phyloP scores from a whole-genome alignment of 305 asterid genomes.

The Withania somnifera region DNA sequence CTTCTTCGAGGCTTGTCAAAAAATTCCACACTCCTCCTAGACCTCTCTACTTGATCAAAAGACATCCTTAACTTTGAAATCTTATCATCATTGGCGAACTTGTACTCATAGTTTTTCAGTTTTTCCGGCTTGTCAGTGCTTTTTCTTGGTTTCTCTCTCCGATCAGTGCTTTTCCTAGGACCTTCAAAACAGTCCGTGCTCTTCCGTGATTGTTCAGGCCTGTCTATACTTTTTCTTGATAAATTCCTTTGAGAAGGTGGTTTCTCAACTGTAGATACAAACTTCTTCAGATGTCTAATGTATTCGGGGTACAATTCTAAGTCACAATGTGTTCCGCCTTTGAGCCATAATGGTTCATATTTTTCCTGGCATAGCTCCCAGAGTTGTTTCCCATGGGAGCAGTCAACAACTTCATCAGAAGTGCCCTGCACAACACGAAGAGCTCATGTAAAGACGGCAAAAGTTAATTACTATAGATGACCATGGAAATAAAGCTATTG shows the following conservation, averaged over 20 bases:
- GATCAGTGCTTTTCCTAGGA: constrained; percentile 77
- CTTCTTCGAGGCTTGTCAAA: constrained; percentile 75
- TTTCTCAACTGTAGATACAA: constrained; percentile 50
- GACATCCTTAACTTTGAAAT: constrained; percentile 47
- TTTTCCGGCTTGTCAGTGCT: constrained; percentile 56
- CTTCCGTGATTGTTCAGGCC: constrained; percentile 56
- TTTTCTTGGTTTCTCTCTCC: constrained; percentile 77
- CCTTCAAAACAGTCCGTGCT: constrained; percentile 53
- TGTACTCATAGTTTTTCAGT: constrained; percentile 43
- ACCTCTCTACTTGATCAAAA: constrained; percentile 62
- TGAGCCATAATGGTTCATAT: constrained; percentile 84
- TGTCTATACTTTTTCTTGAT: constrained; percentile 57
- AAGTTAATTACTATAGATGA: not conserved
- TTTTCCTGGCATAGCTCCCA: constrained; percentile 69
- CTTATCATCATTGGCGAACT: constrained; percentile 49
- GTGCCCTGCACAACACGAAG: constrained; percentile 54
- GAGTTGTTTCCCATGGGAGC: constrained; percentile 89
- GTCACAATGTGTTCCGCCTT: constrained; percentile 94
- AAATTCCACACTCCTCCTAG: constrained; percentile 81
- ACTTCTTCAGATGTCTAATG: constrained; percentile 75
- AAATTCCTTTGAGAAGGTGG: constrained; percentile 51
- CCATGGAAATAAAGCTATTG: not conserved
- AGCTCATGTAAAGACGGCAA: not conserved
- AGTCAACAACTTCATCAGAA: constrained; percentile 87
- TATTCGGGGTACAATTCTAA: constrained; percentile 81